Conservation (phyloP, 148 eudicot species). For the Rhododendron molle region DNA sequence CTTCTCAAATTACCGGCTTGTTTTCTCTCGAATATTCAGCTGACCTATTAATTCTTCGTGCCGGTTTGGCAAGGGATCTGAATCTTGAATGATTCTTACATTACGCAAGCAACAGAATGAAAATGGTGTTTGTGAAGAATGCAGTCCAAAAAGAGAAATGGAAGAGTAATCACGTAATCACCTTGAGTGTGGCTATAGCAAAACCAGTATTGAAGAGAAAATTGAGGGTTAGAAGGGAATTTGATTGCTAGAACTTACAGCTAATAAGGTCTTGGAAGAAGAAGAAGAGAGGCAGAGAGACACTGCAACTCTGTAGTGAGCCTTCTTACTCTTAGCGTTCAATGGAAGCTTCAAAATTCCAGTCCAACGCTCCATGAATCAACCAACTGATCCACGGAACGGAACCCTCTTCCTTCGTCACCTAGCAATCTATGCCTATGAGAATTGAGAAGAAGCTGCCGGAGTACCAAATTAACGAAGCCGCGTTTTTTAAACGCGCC, state of each 20-base stretch:
- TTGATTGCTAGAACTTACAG: slow-evolving; percentile 39
- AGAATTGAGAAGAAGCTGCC: neutral
- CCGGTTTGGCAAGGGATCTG: neutral
- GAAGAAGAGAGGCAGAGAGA: slow-evolving; percentile 65
- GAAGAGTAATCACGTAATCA: neutral
- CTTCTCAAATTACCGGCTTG: neutral
- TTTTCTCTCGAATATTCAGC: neutral
- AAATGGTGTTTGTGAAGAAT: neutral
- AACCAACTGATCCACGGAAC: neutral
- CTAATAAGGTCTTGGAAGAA: slow-evolving; percentile 36
- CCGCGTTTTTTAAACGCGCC: no score
- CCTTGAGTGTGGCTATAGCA: neutral
- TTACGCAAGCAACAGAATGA: neutral
- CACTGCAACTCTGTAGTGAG: slow-evolving; percentile 60
- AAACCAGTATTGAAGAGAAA: neutral
- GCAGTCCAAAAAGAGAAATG: neutral
- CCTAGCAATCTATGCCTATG: neutral
- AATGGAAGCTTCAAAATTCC: slow-evolving; percentile 68
- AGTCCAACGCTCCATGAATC: slow-evolving; percentile 78
- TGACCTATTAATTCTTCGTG: neutral
- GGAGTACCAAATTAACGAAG: neutral
- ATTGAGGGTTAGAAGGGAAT: neutral
- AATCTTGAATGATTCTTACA: neutral
- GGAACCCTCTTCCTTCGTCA: neutral
- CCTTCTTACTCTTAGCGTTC: slow-evolving; percentile 27